These are phyloP conservation scores for Logfia minima DNA, from an alignment of 129 eudicot species.

Conservation along the genomic window DNA sequence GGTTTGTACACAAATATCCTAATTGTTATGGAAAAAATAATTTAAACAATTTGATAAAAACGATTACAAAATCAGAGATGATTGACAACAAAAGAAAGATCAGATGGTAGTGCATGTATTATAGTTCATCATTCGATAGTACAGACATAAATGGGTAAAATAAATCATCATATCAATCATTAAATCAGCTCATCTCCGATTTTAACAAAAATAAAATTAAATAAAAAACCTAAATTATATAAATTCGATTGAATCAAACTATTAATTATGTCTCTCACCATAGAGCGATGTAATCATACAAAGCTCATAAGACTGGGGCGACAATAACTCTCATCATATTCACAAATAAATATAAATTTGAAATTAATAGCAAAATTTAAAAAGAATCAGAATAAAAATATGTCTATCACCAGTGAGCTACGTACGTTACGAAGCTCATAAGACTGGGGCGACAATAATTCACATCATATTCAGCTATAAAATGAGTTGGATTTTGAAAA, in stretches of 20 bases:
- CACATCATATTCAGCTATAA: conserved; percentile 25
- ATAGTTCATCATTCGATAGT: conserved; percentile 49
- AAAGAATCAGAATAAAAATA: conserved; percentile 28
- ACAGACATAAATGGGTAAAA: conserved; percentile 31
- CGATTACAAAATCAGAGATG: background rate
- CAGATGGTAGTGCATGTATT: conserved; percentile 95
- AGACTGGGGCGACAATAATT: conserved; percentile 79
- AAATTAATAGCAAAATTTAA: background rate
- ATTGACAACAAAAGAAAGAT: conserved; percentile 36
- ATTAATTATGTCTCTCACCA: conserved; percentile 13
- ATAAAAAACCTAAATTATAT: background rate
- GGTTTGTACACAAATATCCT: no score
- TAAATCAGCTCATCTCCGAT: background rate
- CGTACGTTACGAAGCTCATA: conserved; percentile 26
- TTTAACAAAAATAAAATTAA: background rate
- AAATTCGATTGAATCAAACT: background rate
- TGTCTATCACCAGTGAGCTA: conserved; percentile 38
- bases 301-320: conserved; percentile 50
- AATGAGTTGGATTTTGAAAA: no score
- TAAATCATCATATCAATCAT: conserved; percentile 30
- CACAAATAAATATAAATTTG: background rate
- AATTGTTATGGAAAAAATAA: no score
- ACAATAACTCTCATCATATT: conserved; percentile 38
- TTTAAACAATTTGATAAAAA: no score
- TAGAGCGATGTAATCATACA: background rate